Evolutionary conservation across 2,329 filamentous ascomycete genomes (phyloP), one percentile per base, ranked within the genome.

Genomic region (Claviceps paspali): DNA sequence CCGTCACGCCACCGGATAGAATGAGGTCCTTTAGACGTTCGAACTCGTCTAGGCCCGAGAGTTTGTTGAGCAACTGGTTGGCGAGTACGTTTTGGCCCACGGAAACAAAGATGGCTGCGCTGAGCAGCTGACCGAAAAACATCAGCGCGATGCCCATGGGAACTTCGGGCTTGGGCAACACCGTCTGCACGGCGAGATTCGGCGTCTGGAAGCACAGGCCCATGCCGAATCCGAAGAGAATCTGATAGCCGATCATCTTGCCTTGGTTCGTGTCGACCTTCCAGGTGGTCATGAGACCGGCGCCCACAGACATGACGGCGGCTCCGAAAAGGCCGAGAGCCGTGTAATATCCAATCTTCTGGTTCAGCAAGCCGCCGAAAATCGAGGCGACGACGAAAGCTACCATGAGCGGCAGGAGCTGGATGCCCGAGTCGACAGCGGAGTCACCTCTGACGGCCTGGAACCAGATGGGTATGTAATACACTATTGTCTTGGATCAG

Each of bases 211-310:
- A 69, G 5, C 68, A 67, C 18, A 70, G 56, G 3, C 75, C 75
- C 4, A 76, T 49, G 1, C 74, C 74, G 34, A 73, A 65, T 14
- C 75, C 75, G 6, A 67, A 59, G 15, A 79, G 49, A 38, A 73
- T 69, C 47, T 78, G 71, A 47, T 62, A 78, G 10, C 61, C 69
- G 38, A 76, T 72, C 74, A 74, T 79, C 41, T 68, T 62, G 2
- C 59, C 52, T 2, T 64, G 61, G 3, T 56, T 53, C 11, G 67
- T 68, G 35, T 52, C 44, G 2, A 65, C 62, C 12, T 51, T 55
- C 23, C 77, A 64, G 0, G 71, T 78, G 38, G 63, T 73, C 46
- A 79, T 57, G 10, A 79, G 61, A 2, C 74, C 75, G 35, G 67
- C 57, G 17, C 70, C 72, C 7, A 70, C 44, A 6, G 67, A 56